Evolutionary conservation across 495 filamentous ascomycete genomes (phyloP).

Genomic region (Darksidea phi): DNA sequence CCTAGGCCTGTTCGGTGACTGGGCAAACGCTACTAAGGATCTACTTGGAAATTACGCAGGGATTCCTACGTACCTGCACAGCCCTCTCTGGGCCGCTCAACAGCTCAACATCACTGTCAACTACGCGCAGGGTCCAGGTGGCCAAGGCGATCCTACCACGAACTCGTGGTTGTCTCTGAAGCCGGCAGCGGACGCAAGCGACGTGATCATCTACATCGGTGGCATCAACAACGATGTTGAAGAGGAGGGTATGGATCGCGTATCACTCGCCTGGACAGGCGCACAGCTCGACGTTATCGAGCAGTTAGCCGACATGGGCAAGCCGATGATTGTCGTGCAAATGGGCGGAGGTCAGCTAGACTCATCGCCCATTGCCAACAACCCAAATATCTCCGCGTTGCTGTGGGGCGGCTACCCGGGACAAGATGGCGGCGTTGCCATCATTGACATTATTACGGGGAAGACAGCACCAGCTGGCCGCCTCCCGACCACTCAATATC

Average conservation of each 20-base stretch:
- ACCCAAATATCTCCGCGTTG: conserved; percentile 53
- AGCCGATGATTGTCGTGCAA: conserved; percentile 58
- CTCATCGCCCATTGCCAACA: conserved; percentile 37
- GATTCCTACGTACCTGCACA: conserved; percentile 55
- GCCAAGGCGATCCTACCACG: conserved; percentile 45
- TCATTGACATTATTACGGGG: conserved; percentile 56
- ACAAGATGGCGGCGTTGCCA: conserved; percentile 57
- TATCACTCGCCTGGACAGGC: conserved; percentile 58
- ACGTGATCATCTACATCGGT: conserved; percentile 57
- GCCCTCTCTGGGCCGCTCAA: conserved; percentile 53
- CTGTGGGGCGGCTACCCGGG: conserved; percentile 62
- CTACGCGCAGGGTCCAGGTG: conserved; percentile 50
- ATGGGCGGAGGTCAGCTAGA: conserved; percentile 52
- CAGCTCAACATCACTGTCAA: conserved; percentile 49
- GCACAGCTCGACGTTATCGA: conserved; percentile 57
- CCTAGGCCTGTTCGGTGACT: conserved; percentile 60
- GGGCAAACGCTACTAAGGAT: conserved; percentile 58
- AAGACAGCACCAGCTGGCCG: conserved; percentile 57
- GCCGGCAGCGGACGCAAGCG: conserved; percentile 51
- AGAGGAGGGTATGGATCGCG: conserved; percentile 55
- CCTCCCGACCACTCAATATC: conserved; percentile 59
- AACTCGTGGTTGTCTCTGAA: conserved; percentile 39
- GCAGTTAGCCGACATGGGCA: conserved; percentile 50
- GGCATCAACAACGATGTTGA: conserved; percentile 60
- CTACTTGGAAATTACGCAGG: conserved; percentile 64